Conservation (phyloP, 2,329 filamentous ascomycete genomes). For the Periconia sp. region DNA sequence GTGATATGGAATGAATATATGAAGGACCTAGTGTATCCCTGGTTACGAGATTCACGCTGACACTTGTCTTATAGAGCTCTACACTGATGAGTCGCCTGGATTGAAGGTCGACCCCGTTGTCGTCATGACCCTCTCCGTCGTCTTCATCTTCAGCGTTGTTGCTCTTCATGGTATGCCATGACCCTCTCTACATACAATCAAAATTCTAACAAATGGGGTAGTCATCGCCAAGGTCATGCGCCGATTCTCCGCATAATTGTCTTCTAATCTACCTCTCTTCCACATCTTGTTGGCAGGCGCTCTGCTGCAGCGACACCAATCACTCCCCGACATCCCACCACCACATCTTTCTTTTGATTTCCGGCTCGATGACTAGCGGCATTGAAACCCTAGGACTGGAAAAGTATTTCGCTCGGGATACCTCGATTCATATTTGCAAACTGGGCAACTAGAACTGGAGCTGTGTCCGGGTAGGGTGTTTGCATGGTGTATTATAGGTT, state of each 20-base stretch:
- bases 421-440: constrained; percentile 17
- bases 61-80: constrained; percentile 69
- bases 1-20: too few species aligned
- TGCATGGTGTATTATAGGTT: constrained; percentile 43
- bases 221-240: constrained; percentile 96
- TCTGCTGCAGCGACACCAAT: constrained; percentile 25
- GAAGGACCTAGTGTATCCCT: too few species aligned
- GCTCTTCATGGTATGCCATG: constrained; percentile 85
- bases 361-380: neutral
- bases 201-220: constrained; percentile 48
- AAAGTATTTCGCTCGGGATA: constrained; percentile 21
- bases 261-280: constrained; percentile 12
- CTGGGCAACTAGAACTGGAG: constrained; percentile 1
- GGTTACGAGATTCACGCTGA: constrained; percentile 20
- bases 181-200: neutral
- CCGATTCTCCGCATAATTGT: constrained; percentile 70
- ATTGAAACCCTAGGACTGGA: constrained; percentile 21
- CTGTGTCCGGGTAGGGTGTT: constrained; percentile 22
- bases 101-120: constrained; percentile 98
- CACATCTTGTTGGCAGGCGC: constrained; percentile 18
- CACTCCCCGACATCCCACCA: constrained; percentile 5
- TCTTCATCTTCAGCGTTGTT: constrained; percentile 99
- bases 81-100: constrained; percentile 97
- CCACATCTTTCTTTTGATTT: constrained; percentile 11
- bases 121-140: constrained; percentile 91